Base-by-base conservation (phyloP, 1,284 basidiomycete genomes). In the Pyrrhoderma noxium region DNA sequence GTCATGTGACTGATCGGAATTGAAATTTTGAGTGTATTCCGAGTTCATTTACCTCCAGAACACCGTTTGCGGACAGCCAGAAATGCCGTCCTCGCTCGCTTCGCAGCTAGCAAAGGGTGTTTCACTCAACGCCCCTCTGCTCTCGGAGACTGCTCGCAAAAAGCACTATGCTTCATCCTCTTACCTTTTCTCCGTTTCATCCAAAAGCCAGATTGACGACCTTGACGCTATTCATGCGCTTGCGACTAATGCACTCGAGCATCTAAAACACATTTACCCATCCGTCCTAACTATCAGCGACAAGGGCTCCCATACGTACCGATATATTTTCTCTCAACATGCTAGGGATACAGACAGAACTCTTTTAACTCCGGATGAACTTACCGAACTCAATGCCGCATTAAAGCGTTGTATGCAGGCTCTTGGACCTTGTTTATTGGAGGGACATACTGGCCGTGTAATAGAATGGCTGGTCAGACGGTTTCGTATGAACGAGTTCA, bases 401-500 rank as follows among this genome's bases (percentile, higher is more conserved):
- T 73, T 97, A 49, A 71, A 76, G 41, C 71, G 71, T 7, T 89
- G 92, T 59, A 64, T 98, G 34, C 67, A 78, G 37, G 66, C 85
- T 31, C 70, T 99, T 2, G 89, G 90, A 1, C 84, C 82, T 14
- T 89, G 87, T 71, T 68, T 99, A 35, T 75, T 93, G 65, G 85
- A 93, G 50, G 75, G 82, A 50, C 87, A 91, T 1, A 80, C 90
- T 0, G 85, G 85, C 37, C 93, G 89, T 66, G 80, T 90, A n/a
- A 64, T 99, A 31, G 95, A 99, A 65, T 99, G 95, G 95, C 79
- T 99, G 21, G 90, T 99, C 2, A 74, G 92, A 58, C 75, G 93
- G 52, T 98, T 97, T 68, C 95, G 94, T 62, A 81, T 98, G 36
- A 80, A 98, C 65, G 93, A 98, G 64, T 93, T 97, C 72, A 96